phyloP scores from a whole-genome alignment of 2,329 filamentous ascomycete species.

The Hypoxylon sp. region DNA sequence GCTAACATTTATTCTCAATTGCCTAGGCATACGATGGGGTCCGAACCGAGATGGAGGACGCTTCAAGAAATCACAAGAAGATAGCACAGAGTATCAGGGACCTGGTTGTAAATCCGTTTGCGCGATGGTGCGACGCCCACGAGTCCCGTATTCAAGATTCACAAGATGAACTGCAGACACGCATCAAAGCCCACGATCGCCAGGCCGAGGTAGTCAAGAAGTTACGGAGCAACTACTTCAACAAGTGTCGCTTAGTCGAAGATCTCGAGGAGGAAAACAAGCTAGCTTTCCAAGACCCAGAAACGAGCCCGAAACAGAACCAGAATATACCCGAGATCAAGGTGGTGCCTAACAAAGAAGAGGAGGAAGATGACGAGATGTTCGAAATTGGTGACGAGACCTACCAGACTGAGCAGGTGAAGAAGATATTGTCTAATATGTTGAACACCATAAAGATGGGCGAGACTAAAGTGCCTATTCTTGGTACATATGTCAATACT shows the following conservation, averaged over 20 bases:
- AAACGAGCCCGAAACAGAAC: constrained; percentile 72
- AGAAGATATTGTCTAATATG: constrained; percentile 90
- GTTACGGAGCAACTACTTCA: constrained; percentile 96
- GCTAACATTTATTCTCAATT: constrained; percentile 43
- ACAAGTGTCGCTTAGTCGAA: constrained; percentile 96
- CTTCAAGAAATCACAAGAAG: constrained; percentile 90
- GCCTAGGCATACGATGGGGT: constrained; percentile 91
- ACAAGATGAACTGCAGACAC: constrained; percentile 91
- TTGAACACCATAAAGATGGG: constrained; percentile 87
- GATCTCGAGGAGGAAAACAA: constrained; percentile 99
- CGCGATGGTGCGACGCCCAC: constrained; percentile 96
- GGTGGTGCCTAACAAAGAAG: constrained; percentile 77
- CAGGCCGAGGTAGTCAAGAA: constrained; percentile 94
- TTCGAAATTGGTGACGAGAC: constrained; percentile 92
- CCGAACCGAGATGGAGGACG: constrained; percentile 91
- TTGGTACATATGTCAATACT: constrained; percentile 95
- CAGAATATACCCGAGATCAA: constrained; percentile 87
- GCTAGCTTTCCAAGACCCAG: constrained; percentile 92
- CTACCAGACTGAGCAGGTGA: constrained; percentile 88
- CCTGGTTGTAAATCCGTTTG: constrained; percentile 93
- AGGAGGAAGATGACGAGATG: constrained; percentile 79
- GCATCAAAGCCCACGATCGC: constrained; percentile 93
- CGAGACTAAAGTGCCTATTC: constrained; percentile 94
- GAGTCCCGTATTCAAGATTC: constrained; percentile 91
- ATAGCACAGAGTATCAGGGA: constrained; percentile 97